These are phyloP conservation scores for Alternaria arborescens DNA, from an alignment of 2,329 filamentous ascomycete species.

Conservation along the genomic window DNA sequence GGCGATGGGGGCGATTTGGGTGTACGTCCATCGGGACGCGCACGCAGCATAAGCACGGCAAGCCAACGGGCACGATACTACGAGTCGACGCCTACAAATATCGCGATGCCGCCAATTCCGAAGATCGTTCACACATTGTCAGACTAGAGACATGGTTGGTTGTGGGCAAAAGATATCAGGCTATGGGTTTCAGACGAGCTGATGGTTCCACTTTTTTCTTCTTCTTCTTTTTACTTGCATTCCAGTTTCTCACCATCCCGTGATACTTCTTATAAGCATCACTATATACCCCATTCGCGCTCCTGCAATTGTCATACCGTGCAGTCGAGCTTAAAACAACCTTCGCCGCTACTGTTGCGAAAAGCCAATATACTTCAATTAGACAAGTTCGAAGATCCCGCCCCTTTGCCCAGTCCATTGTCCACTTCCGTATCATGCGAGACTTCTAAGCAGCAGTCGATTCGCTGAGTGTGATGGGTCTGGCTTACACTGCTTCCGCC, in stretches of 20 bases:
- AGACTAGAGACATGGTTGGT: slow-evolving; percentile 9
- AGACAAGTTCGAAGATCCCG: not conserved
- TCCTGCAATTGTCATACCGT: not conserved
- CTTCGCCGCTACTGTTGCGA: not conserved
- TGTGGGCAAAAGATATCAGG: not conserved
- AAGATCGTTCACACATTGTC: slow-evolving; percentile 44
- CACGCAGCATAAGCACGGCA: slow-evolving; percentile 40
- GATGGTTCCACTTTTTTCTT: not conserved
- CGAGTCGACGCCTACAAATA: slow-evolving; percentile 33
- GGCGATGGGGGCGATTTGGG: slow-evolving; percentile 27
- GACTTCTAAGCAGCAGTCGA: not conserved
- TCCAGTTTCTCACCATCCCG: not conserved
- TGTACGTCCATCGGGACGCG: slow-evolving; percentile 22
- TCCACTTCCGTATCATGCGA: not conserved
- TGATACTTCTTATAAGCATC: not conserved
- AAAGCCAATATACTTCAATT: not conserved
- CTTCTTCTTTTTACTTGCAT: not conserved
- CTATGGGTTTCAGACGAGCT: not conserved
- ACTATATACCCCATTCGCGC: slow-evolving; percentile 3
- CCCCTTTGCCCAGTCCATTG: not conserved
- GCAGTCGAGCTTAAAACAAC: not conserved
- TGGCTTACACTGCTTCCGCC: not conserved
- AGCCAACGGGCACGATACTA: slow-evolving; percentile 42
- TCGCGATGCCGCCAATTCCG: slow-evolving; percentile 33
- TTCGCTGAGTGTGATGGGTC: not conserved